phyloP scores from a whole-genome alignment of 31 red algal genomes.

The Asparagopsis taxiformis region DNA sequence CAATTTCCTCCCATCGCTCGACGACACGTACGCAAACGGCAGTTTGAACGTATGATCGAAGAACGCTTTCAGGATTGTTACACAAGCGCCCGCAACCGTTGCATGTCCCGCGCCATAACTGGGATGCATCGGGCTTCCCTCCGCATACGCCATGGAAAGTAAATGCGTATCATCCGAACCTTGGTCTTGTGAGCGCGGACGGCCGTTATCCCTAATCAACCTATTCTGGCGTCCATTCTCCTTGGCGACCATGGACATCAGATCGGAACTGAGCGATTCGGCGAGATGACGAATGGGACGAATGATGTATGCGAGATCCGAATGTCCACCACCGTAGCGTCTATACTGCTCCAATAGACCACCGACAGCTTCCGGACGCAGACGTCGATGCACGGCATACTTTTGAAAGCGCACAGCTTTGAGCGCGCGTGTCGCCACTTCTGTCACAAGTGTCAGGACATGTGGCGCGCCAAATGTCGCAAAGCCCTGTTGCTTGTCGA shows the following conservation, averaged over 20 bases:
- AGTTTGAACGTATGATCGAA: constrained; percentile 28
- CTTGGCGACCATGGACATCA: not conserved
- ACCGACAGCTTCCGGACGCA: constrained; percentile 53
- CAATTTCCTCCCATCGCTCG: constrained; percentile 6
- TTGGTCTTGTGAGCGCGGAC: not conserved
- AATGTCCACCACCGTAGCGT: constrained; percentile 4
- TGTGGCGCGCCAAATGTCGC: constrained; percentile 68
- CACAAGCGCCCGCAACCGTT: constrained; percentile 70
- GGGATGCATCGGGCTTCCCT: constrained; percentile 77
- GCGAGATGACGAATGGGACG: too few relatives aligned
- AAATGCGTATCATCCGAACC: constrained; percentile 3
- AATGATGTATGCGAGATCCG: not conserved
- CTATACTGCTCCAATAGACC: constrained; percentile 31
- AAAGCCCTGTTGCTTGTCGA: constrained; percentile 62
- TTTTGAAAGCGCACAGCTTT: constrained; percentile 80
- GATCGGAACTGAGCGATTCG: not conserved
- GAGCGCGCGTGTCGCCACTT: constrained; percentile 76
- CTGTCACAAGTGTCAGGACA: constrained; percentile 64
- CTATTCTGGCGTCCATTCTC: constrained; percentile 12
- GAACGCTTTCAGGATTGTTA: constrained; percentile 69
- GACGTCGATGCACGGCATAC: constrained; percentile 60
- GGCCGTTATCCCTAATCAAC: not conserved
- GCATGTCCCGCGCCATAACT: constrained; percentile 75
- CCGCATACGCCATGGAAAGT: constrained; percentile 71
- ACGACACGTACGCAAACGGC: constrained; percentile 14